Conservation (phyloP, 805 yeast species). For the Ogataea saltuana region DNA sequence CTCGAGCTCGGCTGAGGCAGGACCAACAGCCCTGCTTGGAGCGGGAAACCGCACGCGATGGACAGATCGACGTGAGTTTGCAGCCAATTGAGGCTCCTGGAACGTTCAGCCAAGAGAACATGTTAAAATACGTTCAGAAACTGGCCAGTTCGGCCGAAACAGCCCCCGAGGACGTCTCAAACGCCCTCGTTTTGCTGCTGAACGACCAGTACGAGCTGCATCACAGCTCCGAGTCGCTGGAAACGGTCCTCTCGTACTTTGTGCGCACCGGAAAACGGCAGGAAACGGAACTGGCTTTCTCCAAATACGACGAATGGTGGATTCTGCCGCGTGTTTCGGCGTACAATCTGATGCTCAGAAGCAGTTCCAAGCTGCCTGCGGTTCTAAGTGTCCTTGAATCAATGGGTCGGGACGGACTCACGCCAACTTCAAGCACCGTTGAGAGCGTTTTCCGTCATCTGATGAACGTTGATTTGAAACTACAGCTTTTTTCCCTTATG, state of each 20-base stretch:
- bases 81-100: too few species aligned
- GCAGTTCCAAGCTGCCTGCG: not conserved
- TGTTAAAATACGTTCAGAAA: not conserved
- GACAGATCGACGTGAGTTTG: too few species aligned
- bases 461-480: not conserved
- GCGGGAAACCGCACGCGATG: too few species aligned
- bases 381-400: not conserved
- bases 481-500: constrained; percentile 1
- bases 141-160: not conserved
- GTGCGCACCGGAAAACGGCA: constrained; percentile 3
- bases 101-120: too few species aligned
- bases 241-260: constrained; percentile 14
- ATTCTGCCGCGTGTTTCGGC: not conserved
- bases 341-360: not conserved
- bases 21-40: too few species aligned
- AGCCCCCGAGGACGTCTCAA: not conserved
- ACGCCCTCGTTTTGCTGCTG: not conserved
- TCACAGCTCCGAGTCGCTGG: constrained; percentile 9
- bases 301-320: not conserved
- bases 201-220: constrained; percentile 5
- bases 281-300: not conserved
- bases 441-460: not conserved
- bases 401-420: not conserved
- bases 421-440: not conserved
- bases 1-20: too few species aligned